These are phyloP conservation scores for Serendipita sp. DNA, from an alignment of 768 basidiomycete species.

Conservation along the genomic window DNA sequence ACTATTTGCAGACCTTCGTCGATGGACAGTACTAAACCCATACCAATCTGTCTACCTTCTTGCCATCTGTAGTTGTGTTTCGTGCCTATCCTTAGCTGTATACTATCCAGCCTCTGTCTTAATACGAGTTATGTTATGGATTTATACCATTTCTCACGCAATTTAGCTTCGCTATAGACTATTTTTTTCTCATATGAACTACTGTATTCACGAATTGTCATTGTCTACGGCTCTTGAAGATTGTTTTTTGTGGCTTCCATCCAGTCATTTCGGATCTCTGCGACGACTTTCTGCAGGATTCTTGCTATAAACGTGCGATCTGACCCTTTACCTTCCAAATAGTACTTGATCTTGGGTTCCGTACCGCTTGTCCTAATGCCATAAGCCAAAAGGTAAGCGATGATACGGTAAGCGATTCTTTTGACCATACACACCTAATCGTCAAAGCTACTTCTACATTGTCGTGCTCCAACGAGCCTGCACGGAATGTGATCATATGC, in stretches of 20 bases:
- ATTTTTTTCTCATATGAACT: background rate
- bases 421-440: constrained; percentile 31
- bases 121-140: no score
- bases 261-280: constrained; percentile 50
- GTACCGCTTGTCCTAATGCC: constrained; percentile 63
- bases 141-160: no score
- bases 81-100: no score
- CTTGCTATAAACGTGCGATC: constrained; percentile 29
- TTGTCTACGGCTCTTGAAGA: constrained; percentile 13
- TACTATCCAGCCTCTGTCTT: no score
- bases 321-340: constrained; percentile 61
- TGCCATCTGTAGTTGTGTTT: no score
- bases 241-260: constrained; percentile 42
- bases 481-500: constrained; percentile 74
- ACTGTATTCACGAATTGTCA: background rate
- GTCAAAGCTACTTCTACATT: constrained; percentile 48
- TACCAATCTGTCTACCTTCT: no score
- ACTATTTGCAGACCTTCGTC: no score
- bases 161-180: no score
- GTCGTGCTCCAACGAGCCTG: constrained; percentile 21
- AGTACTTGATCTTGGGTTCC: constrained; percentile 88
- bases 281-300: constrained; percentile 38
- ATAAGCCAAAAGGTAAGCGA: background rate
- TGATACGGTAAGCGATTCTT: background rate
- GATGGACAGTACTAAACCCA: no score